Evolutionary conservation across 805 yeast species (phyloP).

Genomic region (Monosporozyma unispora): DNA sequence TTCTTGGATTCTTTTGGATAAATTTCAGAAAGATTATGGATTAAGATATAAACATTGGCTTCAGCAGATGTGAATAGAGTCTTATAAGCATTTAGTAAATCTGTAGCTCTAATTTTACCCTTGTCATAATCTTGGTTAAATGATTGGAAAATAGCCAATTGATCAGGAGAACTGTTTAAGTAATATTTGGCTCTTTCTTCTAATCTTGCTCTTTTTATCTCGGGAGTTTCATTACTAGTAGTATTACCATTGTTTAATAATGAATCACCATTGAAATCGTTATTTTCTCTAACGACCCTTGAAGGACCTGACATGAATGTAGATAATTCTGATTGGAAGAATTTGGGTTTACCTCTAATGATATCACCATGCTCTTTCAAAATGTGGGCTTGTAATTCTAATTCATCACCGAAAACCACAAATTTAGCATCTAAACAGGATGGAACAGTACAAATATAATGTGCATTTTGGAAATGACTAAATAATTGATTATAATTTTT

Average conservation of each 20-base stretch:
- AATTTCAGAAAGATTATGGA: conserved; percentile 53
- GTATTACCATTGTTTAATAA: not conserved
- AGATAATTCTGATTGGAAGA: conserved; percentile 53
- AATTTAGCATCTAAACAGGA: conserved; percentile 81
- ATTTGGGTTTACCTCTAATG: conserved; percentile 26
- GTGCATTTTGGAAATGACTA: conserved; percentile 64
- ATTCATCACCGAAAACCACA: conserved; percentile 80
- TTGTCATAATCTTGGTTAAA: conserved; percentile 42
- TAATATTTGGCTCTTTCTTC: conserved; percentile 84
- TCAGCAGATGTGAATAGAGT: conserved; percentile 37
- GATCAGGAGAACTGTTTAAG: conserved; percentile 42
- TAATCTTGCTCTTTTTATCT: conserved; percentile 49
- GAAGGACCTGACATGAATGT: conserved; percentile 39
- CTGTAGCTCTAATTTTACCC: conserved; percentile 39
- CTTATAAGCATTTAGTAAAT: conserved; percentile 39
- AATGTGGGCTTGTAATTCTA: conserved; percentile 84
- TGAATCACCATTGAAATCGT: conserved; percentile 1
- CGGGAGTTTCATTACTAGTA: conserved; percentile 30
- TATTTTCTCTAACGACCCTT: conserved; percentile 18
- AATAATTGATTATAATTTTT: conserved; percentile 65
- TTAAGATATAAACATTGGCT: conserved; percentile 47
- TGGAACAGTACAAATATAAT: conserved; percentile 69
- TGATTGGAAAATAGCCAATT: conserved; percentile 40
- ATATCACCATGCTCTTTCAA: conserved; percentile 55
- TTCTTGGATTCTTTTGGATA: conserved; percentile 41